A percentile compares a stretch with the other conserved stretches of the same genome.
phyloP scores from a whole-genome alignment of 345 rosid species.

The Cardiospermum halicacabum region DNA sequence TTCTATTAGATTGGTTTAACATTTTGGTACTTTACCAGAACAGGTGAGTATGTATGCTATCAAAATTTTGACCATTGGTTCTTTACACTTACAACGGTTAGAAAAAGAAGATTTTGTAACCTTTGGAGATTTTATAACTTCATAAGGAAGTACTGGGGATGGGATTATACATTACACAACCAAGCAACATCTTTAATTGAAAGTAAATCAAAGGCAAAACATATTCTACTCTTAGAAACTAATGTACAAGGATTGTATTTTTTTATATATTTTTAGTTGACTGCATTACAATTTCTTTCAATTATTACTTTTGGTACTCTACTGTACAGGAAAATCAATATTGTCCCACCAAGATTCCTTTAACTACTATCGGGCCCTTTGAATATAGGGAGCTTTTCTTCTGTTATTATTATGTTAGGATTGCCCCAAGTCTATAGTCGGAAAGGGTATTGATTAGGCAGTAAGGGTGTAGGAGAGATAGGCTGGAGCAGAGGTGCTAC shows the following conservation, averaged over 20 bases:
- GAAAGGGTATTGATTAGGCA: no score
- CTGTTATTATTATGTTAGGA: no score
- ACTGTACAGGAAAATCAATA: slow-evolving; percentile 77
- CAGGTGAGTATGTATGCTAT: slow-evolving; percentile 39
- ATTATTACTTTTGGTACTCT: slow-evolving; percentile 19
- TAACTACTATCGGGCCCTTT: slow-evolving; percentile 92
- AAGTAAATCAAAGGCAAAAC: slow-evolving; percentile 98
- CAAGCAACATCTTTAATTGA: slow-evolving; percentile 95
- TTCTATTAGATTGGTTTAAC: slow-evolving; percentile 92
- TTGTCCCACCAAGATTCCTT: slow-evolving; percentile 94
- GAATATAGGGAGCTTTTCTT: slow-evolving; percentile 75
- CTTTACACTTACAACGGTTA: neutral
- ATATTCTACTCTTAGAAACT: slow-evolving; percentile 92
- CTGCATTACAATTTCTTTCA: slow-evolving; percentile 13
- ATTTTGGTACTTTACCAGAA: slow-evolving; percentile 97
- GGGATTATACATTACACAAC: slow-evolving; percentile 99
- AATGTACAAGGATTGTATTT: slow-evolving; percentile 53
- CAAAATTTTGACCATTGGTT: neutral
- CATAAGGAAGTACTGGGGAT: slow-evolving; percentile 94
- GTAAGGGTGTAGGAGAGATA: no score
- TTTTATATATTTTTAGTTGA: slow-evolving; percentile 10
- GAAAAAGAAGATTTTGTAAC: neutral
- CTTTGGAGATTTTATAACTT: slow-evolving; percentile 26
- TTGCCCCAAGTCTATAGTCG: no score
- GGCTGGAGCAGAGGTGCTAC: no score